Conservation (phyloP, 129 eudicot species). For the Centaurea solstitialis region DNA sequence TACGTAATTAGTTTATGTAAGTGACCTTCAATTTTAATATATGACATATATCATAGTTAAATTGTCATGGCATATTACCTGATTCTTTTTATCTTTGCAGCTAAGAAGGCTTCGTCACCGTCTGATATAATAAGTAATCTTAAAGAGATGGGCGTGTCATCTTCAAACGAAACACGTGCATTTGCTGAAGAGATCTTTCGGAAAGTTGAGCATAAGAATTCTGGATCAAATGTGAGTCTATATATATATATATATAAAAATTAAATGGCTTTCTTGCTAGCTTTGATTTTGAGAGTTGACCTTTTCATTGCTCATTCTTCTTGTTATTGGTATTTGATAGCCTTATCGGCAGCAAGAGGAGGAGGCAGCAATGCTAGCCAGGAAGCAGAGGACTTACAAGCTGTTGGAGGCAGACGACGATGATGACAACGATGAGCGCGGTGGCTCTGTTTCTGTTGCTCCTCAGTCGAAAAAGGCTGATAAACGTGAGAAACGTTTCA, state of each 20-base stretch:
- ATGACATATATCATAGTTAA: not conserved
- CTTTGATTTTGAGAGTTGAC: not conserved
- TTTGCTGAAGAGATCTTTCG: slow-evolving; percentile 75
- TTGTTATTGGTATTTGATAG: slow-evolving; percentile 35
- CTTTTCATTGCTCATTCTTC: not conserved
- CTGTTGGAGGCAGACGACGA: slow-evolving; percentile 88
- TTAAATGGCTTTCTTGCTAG: not conserved
- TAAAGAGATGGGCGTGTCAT: slow-evolving; percentile 58
- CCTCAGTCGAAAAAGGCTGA: slow-evolving; percentile 46
- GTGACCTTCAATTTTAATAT: slow-evolving; percentile 14
- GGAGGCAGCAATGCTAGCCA: slow-evolving; percentile 78
- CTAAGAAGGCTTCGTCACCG: slow-evolving; percentile 83
- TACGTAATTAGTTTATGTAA: slow-evolving; percentile 75
- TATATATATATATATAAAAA: not conserved
- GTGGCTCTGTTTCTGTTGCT: slow-evolving; percentile 36
- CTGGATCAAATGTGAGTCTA: slow-evolving; percentile 65
- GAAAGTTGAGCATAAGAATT: slow-evolving; percentile 55
- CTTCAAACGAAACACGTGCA: slow-evolving; percentile 48
- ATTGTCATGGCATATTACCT: not conserved
- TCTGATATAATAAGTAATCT: slow-evolving; percentile 56
- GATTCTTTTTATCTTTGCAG: slow-evolving; percentile 40
- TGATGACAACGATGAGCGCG: slow-evolving; percentile 37
- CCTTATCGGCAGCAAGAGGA: slow-evolving; percentile 75
- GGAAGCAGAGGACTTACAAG: slow-evolving; percentile 75
- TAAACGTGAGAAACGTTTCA: slow-evolving; percentile 57